Evolutionary conservation across 768 basidiomycete genomes (phyloP), one percentile per base, ranked within the genome.

Genomic region (Wakefieldia striispora): DNA sequence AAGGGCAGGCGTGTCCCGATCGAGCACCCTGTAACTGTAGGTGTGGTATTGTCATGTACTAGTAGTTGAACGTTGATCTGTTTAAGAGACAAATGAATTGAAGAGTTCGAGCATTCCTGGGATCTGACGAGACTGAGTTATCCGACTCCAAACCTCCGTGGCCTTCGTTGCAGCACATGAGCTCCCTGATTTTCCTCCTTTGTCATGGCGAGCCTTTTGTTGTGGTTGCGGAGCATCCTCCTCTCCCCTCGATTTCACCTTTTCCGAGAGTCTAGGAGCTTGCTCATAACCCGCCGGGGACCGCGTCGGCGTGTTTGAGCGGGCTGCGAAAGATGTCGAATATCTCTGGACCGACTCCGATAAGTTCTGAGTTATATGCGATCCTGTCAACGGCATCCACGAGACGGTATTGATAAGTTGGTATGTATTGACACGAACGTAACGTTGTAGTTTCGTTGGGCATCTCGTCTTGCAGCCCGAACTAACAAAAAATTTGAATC

Each of bases 261-360:
- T 88, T 68, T 95, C 93, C 1, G 84, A 87, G 85, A 77, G n/a
- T 97, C 95, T 40, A 97, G 77, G 0, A 95, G 73, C 65, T 97
- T 95, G 72, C 72, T 84, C 80, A 95, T 86, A 41, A 84, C 72
- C 0, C 76, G 58, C 20, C 82, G 4, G 81, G 77, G 7, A 93
- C 78, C 3, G 72, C 65, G 38, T 82, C 78, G 0, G 85, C 76
- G n/a, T 84, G 72, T 70, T 95, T 97, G 59, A 98, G 75, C 10
- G 97, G 73, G 53, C 83, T 86, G 40, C 91, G 78, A 61, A 90
- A 88, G 13, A 86, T 80, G 57, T 95, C 93, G 52, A 95, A 92
- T 23, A 87, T 79, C 14, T 83, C 75, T 3, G 72, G 70, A 23
- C 89, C 79, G 0, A 74, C 66, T n/a, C n/a, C n/a, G 45, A 97